Evolutionary conservation across 352 stramenopile species (phyloP), one percentile per base, ranked within the genome.

Genomic region (Globisporangium abappressorium): DNA sequence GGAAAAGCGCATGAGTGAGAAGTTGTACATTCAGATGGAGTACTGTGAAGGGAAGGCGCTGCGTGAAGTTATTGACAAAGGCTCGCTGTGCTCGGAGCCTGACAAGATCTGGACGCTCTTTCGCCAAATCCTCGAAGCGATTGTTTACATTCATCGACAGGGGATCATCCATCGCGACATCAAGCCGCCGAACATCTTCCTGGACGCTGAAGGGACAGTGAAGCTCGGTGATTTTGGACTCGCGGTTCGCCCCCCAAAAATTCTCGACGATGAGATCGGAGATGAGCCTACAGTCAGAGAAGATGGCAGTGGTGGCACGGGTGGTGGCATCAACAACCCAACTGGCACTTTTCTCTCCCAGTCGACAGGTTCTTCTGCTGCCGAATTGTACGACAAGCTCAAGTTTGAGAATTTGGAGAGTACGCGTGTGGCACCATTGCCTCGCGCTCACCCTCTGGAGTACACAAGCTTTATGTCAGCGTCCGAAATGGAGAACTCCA

Each of bases 181-280:
- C 62, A 96, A 96, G 65, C 94, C 94, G 5, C 89, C 89, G 2
- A 99, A 98, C 73, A 95, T 99, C 62, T 98, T 99, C 71, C 63
- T 98, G 5, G 95, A 98, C 64, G 89, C 85, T 0, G 91, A 98
- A 72, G 92, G 91, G 46, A 96, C 92, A 38, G 90, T 98, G 38
- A 95, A 97, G 53, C 77, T 98, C 0, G 95, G 95, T 9, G 96
- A 98, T 74, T 99, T 99, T 72, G 96, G 96, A 30, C 84, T 99
- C 12, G 96, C 95, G 6, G 95, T 97, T 64, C 84, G 85, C 41
- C 87, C 84, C 5, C 76, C 85, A 14, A 88, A 87, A 59, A 77
- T 79, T 22, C 56, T 74, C 1, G 83, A 93, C 36, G 75, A 79
- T 11, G 78, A 85, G 22, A 70, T 80, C 6, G 73, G 78, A 2